A percentile compares a stretch with the other conserved stretches of the same genome.
phyloP scores from a whole-genome alignment of 305 asterid species.

The Fraxinus angustifolia region DNA sequence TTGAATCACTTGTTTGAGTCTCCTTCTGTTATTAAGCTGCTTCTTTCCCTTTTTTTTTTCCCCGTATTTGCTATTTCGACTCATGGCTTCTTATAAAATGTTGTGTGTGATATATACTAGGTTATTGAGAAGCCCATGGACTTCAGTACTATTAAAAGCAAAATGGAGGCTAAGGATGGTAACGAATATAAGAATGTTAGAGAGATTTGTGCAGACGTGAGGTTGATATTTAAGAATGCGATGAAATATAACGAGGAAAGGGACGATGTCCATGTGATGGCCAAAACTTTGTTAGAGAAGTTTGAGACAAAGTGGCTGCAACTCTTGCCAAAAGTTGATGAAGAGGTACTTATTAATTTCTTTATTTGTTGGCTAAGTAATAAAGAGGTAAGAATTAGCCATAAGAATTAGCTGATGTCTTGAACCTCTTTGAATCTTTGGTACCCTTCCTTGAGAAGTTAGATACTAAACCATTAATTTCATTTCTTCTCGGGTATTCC shows the following conservation, averaged over 20 bases:
- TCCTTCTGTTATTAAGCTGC: background rate
- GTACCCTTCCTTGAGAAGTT: slow-evolving; percentile 4
- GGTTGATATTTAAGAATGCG: slow-evolving; percentile 72
- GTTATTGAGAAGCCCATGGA: slow-evolving; percentile 81
- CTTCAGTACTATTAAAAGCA: slow-evolving; percentile 64
- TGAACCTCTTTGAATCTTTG: slow-evolving; percentile 12
- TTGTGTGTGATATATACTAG: slow-evolving; percentile 28
- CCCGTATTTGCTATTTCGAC: background rate
- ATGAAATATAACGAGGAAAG: slow-evolving; percentile 66
- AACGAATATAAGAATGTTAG: slow-evolving; percentile 62
- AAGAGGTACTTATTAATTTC: slow-evolving; percentile 46
- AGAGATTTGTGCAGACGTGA: slow-evolving; percentile 64
- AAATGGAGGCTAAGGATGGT: slow-evolving; percentile 73
- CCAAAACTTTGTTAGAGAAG: slow-evolving; percentile 58
- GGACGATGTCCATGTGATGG: slow-evolving; percentile 68
- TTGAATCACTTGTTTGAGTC: background rate
- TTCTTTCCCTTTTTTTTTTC: background rate
- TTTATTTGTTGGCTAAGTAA: background rate
- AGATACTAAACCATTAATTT: background rate
- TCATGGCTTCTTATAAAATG: slow-evolving; percentile 7
- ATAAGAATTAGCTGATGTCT: background rate
- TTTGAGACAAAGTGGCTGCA: slow-evolving; percentile 74
- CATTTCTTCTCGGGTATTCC: background rate
- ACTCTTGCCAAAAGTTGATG: slow-evolving; percentile 73
- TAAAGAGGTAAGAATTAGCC: background rate